Evolutionary conservation across 495 filamentous ascomycete genomes (phyloP).

Genomic region (Astrothelium macrocarpum): DNA sequence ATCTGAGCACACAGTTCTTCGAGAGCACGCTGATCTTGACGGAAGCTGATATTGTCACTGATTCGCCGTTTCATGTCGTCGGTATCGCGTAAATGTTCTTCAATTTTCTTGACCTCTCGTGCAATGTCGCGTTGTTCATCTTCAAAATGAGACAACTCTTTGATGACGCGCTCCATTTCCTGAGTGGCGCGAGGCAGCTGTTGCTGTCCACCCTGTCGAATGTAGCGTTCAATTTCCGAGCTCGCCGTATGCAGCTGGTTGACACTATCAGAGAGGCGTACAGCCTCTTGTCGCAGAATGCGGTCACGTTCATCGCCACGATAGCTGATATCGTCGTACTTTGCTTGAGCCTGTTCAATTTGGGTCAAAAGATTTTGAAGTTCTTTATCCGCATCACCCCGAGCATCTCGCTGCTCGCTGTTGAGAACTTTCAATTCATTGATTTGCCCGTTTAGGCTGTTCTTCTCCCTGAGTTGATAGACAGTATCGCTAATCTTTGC

Average conservation of each 20-base stretch:
- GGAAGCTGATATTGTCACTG: conserved; percentile 75
- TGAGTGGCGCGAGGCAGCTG: conserved; percentile 59
- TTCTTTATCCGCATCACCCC: conserved; percentile 57
- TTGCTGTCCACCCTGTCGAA: conserved; percentile 60
- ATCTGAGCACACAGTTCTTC: conserved; percentile 61
- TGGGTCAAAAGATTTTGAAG: conserved; percentile 61
- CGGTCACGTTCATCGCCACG: conserved; percentile 65
- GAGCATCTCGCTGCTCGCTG: conserved; percentile 53
- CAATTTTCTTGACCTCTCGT: conserved; percentile 63
- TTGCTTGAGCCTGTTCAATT: conserved; percentile 60
- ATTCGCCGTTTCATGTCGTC: conserved; percentile 73
- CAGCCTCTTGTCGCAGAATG: conserved; percentile 60
- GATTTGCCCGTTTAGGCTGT: conserved; percentile 53
- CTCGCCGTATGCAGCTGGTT: conserved; percentile 66
- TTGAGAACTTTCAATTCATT: conserved; percentile 62
- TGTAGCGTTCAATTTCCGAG: conserved; percentile 70
- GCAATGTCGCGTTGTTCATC: conserved; percentile 57
- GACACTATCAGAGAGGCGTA: conserved; percentile 58
- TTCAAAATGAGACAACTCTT: conserved; percentile 55
- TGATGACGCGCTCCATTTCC: conserved; percentile 57
- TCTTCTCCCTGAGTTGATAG: conserved; percentile 70
- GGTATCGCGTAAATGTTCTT: conserved; percentile 64
- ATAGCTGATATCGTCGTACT: conserved; percentile 63
- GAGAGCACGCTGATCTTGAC: conserved; percentile 58
- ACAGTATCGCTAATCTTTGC: conserved; percentile 58